Base-by-base conservation (phyloP, 345 rosid species). In the Turnera subulata region DNA sequence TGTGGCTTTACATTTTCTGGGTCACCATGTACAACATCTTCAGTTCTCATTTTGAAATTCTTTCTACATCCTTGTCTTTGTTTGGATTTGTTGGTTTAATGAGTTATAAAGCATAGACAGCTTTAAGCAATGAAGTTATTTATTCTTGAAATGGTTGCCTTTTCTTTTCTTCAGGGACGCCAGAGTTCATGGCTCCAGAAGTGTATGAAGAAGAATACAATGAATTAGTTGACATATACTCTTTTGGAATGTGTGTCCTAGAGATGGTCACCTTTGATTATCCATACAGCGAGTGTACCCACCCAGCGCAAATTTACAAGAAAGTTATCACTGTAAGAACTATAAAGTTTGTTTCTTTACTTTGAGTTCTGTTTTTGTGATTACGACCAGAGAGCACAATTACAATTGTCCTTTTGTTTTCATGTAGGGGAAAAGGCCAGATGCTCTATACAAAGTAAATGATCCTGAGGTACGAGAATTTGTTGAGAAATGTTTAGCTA, bases 161-260 rank as follows among this genome's bases (percentile, higher is more conserved):
- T 50, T 38, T 53, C 25, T 23, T 64, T 46, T 62, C 23, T 56
- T 47, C 81, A 94, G 97, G 99, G 50, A 94, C 99, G 22, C 97
- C 96, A 18, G 99, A 94, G 77, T 94, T 94, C 61, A 94, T 94
- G 99, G 99, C 99, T 59, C 99, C 99, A n/a, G 99, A 94, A 76
- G 88, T 94, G 19, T 94, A 88, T 33, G 88, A 88, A 68, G 99
- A 94, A 77, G 97, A 87, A 0, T 94, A 94, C 54, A 88, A 94
- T 69, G 97, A 94, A 68, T 63, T 94, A 38, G 97, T 94, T 19
- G 99, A 94, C 65, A 85, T 88, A 63, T 94, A 94, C 64, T 84
- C 99, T 1, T 94, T 94, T 33, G 99, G 99, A 26, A 94, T 94
- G 99, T 87, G 97, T 82, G 75, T 94, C 32, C 74, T 94, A 66